A percentile compares a stretch with the other conserved stretches of the same genome.
Evolutionary conservation across 2,329 filamentous ascomycete genomes (phyloP).

Genomic region (Verticillium alfalfae): DNA sequence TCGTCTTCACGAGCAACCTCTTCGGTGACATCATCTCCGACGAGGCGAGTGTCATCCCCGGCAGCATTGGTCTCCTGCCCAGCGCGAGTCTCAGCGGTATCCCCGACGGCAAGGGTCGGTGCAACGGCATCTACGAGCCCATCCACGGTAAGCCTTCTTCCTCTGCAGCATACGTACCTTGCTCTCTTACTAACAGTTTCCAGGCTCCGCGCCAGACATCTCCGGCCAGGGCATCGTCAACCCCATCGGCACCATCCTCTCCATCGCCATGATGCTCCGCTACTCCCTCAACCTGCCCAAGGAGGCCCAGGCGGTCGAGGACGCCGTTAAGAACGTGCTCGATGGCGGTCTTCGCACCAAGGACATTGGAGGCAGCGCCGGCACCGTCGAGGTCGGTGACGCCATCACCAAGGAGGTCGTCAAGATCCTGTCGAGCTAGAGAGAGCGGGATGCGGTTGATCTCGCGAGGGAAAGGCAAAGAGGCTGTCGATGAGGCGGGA

Average conservation of each 20-base stretch:
- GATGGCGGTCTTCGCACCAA: slow-evolving; percentile 74
- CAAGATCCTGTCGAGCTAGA: slow-evolving; percentile 52
- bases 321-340: slow-evolving; percentile 73
- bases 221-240: slow-evolving; percentile 79
- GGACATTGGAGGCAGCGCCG: slow-evolving; percentile 74
- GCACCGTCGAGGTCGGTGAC: slow-evolving; percentile 61
- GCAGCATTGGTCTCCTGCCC: slow-evolving; percentile 80
- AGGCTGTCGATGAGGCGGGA: background rate
- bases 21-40: slow-evolving; percentile 96
- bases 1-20: slow-evolving; percentile 88
- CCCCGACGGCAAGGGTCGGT: slow-evolving; percentile 76
- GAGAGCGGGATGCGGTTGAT: background rate
- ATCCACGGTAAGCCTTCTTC: slow-evolving; percentile 68
- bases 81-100: slow-evolving; percentile 82
- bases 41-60: slow-evolving; percentile 91
- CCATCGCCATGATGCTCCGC: slow-evolving; percentile 90
- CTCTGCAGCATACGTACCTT: background rate
- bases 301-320: slow-evolving; percentile 74
- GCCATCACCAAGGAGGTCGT: slow-evolving; percentile 69
- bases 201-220: slow-evolving; percentile 87
- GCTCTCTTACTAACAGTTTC: background rate
- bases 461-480: background rate
- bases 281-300: slow-evolving; percentile 80
- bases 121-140: slow-evolving; percentile 95
- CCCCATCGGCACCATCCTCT: slow-evolving; percentile 86